These are phyloP conservation scores for Amanita polypyramis DNA, from an alignment of 768 basidiomycete species.

Conservation along the genomic window DNA sequence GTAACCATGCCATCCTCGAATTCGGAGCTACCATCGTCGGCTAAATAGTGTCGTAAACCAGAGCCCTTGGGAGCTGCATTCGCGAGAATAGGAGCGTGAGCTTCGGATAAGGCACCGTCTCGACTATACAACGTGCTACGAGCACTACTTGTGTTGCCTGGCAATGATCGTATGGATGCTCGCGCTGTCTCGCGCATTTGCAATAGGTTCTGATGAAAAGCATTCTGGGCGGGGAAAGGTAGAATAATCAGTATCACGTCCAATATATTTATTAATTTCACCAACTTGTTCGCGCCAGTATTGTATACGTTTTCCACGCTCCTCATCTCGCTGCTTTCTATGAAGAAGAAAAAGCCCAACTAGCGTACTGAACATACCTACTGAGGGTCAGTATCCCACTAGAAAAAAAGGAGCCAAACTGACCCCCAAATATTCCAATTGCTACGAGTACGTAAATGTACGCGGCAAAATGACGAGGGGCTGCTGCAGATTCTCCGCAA, in stretches of 20 bases:
- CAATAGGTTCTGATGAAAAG: conserved; percentile 71
- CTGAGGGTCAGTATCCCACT: background rate
- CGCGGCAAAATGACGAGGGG: conserved; percentile 47
- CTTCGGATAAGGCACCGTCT: conserved; percentile 38
- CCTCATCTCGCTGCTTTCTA: conserved; percentile 57
- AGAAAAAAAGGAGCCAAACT: conserved; percentile 14
- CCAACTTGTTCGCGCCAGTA: conserved; percentile 84
- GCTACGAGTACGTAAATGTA: conserved; percentile 71
- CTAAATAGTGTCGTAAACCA: conserved; percentile 43
- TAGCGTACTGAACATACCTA: conserved; percentile 71
- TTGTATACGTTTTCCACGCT: conserved; percentile 76
- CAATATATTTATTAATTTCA: background rate
- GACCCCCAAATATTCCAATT: conserved; percentile 64
- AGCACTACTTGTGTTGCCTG: conserved; percentile 33
- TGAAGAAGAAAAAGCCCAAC: conserved; percentile 62
- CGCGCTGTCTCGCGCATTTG: conserved; percentile 72
- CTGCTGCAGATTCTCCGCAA: conserved; percentile 54
- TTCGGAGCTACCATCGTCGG: conserved; percentile 37
- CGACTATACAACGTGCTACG: conserved; percentile 41
- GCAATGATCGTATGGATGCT: conserved; percentile 50
- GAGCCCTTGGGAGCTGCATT: conserved; percentile 39
- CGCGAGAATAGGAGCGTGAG: conserved; percentile 41
- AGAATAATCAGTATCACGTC: conserved; percentile 5
- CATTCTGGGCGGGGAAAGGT: conserved; percentile 44
- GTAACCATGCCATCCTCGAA: conserved; percentile 40